phyloP scores from a whole-genome alignment of 2,329 filamentous ascomycete genomes.

The Fonsecaea nubica region DNA sequence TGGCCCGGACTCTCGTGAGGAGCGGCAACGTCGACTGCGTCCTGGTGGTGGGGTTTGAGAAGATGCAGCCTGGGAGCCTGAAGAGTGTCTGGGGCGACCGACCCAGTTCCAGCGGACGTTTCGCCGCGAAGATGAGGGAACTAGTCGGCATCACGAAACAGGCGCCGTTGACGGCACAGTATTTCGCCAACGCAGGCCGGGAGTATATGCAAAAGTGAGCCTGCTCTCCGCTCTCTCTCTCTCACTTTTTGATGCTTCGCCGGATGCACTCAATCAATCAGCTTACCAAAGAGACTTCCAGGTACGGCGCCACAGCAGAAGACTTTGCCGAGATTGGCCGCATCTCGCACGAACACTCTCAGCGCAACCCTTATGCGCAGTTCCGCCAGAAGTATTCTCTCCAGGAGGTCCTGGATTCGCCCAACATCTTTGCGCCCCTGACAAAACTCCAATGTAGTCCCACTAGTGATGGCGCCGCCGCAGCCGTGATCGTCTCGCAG shows the following conservation, averaged over 20 bases:
- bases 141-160: background rate
- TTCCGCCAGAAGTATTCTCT: constrained; percentile 90
- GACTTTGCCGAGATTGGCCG: constrained; percentile 96
- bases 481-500: constrained; percentile 86
- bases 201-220: background rate
- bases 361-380: constrained; percentile 93
- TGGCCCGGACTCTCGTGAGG: constrained; percentile 78
- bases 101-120: constrained; percentile 71
- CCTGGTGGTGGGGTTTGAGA: constrained; percentile 92
- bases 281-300: no score
- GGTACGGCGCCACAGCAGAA: constrained; percentile 73
- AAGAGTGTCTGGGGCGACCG: constrained; percentile 84
- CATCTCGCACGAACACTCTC: constrained; percentile 89
- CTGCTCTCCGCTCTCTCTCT: no score
- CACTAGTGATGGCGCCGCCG: constrained; percentile 89
- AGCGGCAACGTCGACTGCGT: constrained; percentile 84
- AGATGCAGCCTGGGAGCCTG: constrained; percentile 90
- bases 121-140: constrained; percentile 69
- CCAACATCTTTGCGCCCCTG: constrained; percentile 82
- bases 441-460: constrained; percentile 99
- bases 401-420: constrained; percentile 76
- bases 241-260: no score
- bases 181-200: background rate
- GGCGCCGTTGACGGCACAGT: constrained; percentile 62
- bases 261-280: no score